Conservation (phyloP, 2,329 filamentous ascomycete genomes). For the Paraphoma sp. region DNA sequence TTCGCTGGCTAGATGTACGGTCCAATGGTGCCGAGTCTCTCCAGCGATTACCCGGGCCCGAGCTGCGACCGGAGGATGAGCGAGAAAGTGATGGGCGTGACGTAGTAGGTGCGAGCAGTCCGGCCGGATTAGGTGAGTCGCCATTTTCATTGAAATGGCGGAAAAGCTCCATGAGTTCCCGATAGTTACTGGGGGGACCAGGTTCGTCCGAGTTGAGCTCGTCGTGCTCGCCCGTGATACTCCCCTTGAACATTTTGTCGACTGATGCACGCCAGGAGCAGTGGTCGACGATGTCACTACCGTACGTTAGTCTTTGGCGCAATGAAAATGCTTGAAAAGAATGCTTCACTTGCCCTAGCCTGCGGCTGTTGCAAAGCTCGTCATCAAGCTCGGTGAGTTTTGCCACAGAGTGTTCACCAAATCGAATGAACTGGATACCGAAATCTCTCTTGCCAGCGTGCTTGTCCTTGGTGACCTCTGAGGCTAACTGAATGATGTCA, state of each 20-base stretch:
- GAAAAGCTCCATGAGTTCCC: background rate
- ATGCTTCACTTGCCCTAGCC: background rate
- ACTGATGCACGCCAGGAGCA: slow-evolving; percentile 19
- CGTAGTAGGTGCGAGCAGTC: background rate
- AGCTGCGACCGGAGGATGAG: background rate
- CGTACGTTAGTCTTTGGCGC: background rate
- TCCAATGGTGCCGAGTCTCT: too few species aligned
- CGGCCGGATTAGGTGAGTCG: background rate
- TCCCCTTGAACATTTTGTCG: slow-evolving; percentile 22
- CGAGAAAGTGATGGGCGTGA: background rate
- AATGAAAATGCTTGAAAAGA: slow-evolving; percentile 1
- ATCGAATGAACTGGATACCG: slow-evolving; percentile 23
- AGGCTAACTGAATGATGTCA: slow-evolving; percentile 9
- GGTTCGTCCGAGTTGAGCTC: background rate
- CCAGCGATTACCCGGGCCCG: background rate
- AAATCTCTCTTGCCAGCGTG: slow-evolving; percentile 10
- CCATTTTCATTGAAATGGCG: background rate
- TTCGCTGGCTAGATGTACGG: too few species aligned
- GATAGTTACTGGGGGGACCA: background rate
- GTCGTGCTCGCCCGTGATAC: slow-evolving; percentile 8
- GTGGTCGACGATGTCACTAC: slow-evolving; percentile 23
- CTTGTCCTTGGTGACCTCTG: background rate
- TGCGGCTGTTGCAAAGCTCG: background rate
- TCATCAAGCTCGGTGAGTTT: slow-evolving; percentile 9
- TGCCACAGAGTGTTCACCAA: slow-evolving; percentile 7